These are phyloP conservation scores for Saturnispora galanensis DNA, from an alignment of 805 yeast genomes.

Conservation along the genomic window DNA sequence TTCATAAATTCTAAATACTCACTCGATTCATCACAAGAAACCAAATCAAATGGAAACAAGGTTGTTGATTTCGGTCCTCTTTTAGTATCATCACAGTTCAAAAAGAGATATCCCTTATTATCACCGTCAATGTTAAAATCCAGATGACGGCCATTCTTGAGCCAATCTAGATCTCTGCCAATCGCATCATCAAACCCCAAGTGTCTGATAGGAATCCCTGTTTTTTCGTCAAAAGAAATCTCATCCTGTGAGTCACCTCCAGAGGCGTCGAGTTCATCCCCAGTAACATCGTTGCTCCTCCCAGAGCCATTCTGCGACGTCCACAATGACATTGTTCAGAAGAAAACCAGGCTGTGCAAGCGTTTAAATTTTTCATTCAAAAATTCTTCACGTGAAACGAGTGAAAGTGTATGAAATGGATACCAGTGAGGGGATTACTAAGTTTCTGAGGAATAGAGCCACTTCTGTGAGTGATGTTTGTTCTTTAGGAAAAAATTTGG, in stretches of 20 bases:
- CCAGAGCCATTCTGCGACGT: background rate
- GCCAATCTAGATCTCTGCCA: conserved; percentile 25
- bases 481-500: conserved; percentile 27
- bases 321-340: conserved; percentile 1
- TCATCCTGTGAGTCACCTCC: conserved; percentile 12
- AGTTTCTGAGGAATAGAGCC: conserved; percentile 45
- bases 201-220: conserved; percentile 23
- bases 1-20: conserved; percentile 40
- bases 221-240: conserved; percentile 16
- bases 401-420: background rate
- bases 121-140: conserved; percentile 27
- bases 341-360: too few relatives aligned
- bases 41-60: conserved; percentile 30
- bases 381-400: too few relatives aligned
- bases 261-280: background rate
- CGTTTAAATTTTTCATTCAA: too few relatives aligned
- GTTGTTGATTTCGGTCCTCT: conserved; percentile 14
- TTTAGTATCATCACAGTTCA: background rate
- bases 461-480: conserved; percentile 35
- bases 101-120: background rate
- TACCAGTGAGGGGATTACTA: conserved; percentile 45
- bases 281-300: background rate
- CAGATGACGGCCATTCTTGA: conserved; percentile 26
- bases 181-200: conserved; percentile 28
- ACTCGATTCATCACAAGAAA: conserved; percentile 29